Conservation (phyloP, 2,329 filamentous ascomycete species). For the Thielaviopsis populi region DNA sequence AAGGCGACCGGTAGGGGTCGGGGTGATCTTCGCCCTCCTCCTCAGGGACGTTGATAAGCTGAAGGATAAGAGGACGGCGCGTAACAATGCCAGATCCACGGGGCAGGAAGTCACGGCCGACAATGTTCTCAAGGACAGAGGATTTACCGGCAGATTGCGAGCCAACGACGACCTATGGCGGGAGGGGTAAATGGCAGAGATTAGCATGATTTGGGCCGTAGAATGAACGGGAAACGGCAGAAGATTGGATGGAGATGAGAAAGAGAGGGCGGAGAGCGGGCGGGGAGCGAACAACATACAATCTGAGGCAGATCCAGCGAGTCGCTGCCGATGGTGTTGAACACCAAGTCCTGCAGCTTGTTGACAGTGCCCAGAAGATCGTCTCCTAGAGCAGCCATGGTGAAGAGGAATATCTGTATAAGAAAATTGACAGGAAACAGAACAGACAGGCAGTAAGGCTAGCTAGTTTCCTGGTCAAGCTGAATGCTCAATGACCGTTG, state of each 20-base stretch:
- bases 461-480: not conserved
- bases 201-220: conserved; percentile 19
- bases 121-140: conserved; percentile 96
- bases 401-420: conserved; percentile 19
- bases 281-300: conserved; percentile 41
- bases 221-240: not conserved
- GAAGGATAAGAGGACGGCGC: conserved; percentile 80
- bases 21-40: conserved; percentile 54
- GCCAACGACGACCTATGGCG: conserved; percentile 75
- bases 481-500: not conserved
- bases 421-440: not conserved
- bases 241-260: not conserved
- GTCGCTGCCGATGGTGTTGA: conserved; percentile 99
- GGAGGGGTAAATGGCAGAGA: conserved; percentile 8
- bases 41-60: conserved; percentile 90
- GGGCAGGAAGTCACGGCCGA: conserved; percentile 91
- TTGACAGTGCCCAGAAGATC: conserved; percentile 92
- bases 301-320: conserved; percentile 96
- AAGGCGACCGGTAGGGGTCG: conserved; percentile 63
- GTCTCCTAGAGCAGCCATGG: conserved; percentile 89
- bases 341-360: conserved; percentile 95
- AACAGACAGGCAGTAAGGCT: conserved; percentile 4
- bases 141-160: conserved; percentile 98
- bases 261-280: conserved; percentile 17
- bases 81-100: conserved; percentile 96